A percentile compares a stretch with the other conserved stretches of the same genome.
Conservation (phyloP, 2,329 filamentous ascomycete genomes). For the Nothopassalora personata region DNA sequence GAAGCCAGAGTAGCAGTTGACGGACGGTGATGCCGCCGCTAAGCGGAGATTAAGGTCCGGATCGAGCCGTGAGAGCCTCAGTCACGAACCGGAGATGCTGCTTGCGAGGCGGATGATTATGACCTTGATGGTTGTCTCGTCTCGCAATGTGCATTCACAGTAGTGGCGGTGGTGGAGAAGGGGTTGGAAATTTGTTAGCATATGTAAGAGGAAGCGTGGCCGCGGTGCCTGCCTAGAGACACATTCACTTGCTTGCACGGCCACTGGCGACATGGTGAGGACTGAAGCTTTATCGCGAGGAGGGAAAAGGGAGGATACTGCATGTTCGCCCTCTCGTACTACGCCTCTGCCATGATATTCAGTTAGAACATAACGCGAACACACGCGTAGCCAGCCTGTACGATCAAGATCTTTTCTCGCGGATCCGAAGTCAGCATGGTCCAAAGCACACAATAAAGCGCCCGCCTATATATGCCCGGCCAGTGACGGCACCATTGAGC, state of each 20-base stretch:
- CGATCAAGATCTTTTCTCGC: too few species aligned
- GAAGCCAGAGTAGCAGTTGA: neutral
- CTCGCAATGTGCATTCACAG: neutral
- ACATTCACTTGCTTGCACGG: neutral
- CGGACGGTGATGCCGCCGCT: neutral
- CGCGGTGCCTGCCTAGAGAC: neutral
- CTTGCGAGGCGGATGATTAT: neutral
- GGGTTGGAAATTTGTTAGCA: neutral
- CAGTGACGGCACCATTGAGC: too few species aligned
- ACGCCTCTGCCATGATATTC: neutral
- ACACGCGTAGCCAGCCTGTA: too few species aligned
- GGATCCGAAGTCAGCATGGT: too few species aligned
- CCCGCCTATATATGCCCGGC: too few species aligned
- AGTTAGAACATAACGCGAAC: too few species aligned
- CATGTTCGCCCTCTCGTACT: neutral
- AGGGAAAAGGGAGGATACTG: neutral
- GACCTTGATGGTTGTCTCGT: neutral
- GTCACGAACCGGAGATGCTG: neutral
- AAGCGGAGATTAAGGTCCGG: constrained; percentile 1
- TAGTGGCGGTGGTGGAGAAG: neutral
- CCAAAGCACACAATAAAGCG: too few species aligned
- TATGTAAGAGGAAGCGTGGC: neutral
- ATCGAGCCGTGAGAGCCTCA: neutral
- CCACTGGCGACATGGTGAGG: neutral
- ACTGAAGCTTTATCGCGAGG: neutral